These are phyloP conservation scores for Conringia planisiliqua DNA, from an alignment of 345 rosid species.

Conservation along the genomic window DNA sequence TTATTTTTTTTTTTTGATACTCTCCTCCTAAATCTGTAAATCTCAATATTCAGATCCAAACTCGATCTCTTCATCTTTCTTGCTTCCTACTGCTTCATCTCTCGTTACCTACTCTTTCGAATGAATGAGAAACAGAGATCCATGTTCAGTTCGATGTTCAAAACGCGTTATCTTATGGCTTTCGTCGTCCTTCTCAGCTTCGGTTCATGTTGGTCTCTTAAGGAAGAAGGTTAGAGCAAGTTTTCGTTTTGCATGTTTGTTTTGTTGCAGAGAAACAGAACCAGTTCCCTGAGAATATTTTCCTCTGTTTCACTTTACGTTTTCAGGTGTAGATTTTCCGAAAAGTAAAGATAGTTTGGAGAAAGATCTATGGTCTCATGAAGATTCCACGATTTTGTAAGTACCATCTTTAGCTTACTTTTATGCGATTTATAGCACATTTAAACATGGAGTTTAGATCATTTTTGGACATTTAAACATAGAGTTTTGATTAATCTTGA, in stretches of 20 bases:
- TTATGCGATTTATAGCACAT: too few species aligned
- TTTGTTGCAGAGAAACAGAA: conserved; percentile 11
- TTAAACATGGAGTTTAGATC: too few species aligned
- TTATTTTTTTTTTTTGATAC: background rate
- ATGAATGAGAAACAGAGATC: conserved; percentile 36
- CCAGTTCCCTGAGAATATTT: background rate
- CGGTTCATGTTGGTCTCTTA: conserved; percentile 43
- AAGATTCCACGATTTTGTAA: conserved; percentile 14
- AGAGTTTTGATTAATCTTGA: background rate
- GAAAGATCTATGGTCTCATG: conserved; percentile 22
- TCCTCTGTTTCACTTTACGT: conserved; percentile 13
- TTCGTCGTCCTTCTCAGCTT: conserved; percentile 36
- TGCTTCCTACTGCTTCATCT: background rate
- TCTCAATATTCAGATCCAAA: conserved; percentile 8
- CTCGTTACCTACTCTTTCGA: background rate
- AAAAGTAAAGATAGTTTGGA: conserved; percentile 38
- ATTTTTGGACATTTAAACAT: too few species aligned
- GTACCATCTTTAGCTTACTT: background rate
- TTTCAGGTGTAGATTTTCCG: conserved; percentile 48
- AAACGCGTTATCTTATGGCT: conserved; percentile 18
- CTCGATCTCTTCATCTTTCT: background rate
- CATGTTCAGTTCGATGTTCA: conserved; percentile 25
- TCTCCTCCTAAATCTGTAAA: background rate
- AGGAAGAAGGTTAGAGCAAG: conserved; percentile 53
- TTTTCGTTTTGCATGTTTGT: background rate